These are phyloP conservation scores for Eimeria praecox DNA, from an alignment of 169 alveolate species.

Conservation along the genomic window DNA sequence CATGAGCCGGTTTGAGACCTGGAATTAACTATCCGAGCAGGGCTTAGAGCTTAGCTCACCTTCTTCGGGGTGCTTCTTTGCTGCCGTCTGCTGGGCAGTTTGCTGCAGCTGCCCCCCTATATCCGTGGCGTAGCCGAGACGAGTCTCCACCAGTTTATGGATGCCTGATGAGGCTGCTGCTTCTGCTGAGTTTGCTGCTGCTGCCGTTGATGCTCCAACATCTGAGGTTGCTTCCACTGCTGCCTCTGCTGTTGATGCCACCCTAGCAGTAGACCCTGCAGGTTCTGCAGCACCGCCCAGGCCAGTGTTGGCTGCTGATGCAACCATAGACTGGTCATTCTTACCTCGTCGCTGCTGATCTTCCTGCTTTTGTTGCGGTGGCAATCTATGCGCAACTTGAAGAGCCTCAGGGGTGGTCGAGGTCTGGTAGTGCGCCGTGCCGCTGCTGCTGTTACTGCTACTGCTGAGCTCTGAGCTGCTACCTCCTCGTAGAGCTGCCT, in stretches of 20 bases:
- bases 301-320: background rate
- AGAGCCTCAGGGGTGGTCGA: constrained; percentile 67
- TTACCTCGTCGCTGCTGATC: constrained; percentile 35
- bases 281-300: background rate
- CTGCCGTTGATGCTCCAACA: background rate
- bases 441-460: background rate
- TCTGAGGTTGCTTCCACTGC: background rate
- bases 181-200: background rate
- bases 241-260: constrained; percentile 14
- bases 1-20: background rate
- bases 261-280: background rate
- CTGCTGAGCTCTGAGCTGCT: constrained; percentile 3
- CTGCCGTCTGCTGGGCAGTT: constrained; percentile 60
- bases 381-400: constrained; percentile 35
- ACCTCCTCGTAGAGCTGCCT: constrained; percentile 14
- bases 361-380: constrained; percentile 41
- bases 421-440: constrained; percentile 54
- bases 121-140: constrained; percentile 34
- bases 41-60: background rate
- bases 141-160: constrained; percentile 4
- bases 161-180: constrained; percentile 6
- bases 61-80: constrained; percentile 67
- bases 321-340: background rate
- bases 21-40: background rate
- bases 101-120: constrained; percentile 49